phyloP scores from a whole-genome alignment of 2,329 filamentous ascomycete species.

The Coniochaeta sp. region DNA sequence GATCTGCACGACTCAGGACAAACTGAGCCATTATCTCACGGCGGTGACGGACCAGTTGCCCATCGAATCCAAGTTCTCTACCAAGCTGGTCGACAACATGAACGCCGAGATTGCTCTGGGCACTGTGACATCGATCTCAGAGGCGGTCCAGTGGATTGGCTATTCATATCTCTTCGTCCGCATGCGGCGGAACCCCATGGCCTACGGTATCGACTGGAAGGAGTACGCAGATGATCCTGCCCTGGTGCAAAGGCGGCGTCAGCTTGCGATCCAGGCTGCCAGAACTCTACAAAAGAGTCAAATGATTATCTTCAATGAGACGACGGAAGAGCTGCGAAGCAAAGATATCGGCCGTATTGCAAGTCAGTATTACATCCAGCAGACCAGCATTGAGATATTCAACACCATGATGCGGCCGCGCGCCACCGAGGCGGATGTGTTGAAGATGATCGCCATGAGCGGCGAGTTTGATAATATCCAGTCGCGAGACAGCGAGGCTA shows the following conservation, averaged over 20 bases:
- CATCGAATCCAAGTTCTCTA: constrained; percentile 93
- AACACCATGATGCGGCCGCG: constrained; percentile 86
- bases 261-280: constrained; percentile 83
- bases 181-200: constrained; percentile 85
- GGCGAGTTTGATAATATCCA: constrained; percentile 98
- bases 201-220: constrained; percentile 91
- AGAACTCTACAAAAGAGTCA: constrained; percentile 83
- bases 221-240: constrained; percentile 84
- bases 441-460: constrained; percentile 96
- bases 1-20: constrained; percentile 95
- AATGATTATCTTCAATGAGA: constrained; percentile 98
- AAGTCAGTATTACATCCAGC: constrained; percentile 92
- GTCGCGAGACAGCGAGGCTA: constrained; percentile 79
- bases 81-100: constrained; percentile 89
- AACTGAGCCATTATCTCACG: constrained; percentile 80
- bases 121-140: constrained; percentile 87
- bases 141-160: constrained; percentile 94
- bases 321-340: constrained; percentile 82
- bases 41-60: constrained; percentile 94
- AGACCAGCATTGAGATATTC: constrained; percentile 92
- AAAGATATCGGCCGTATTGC: constrained; percentile 96
- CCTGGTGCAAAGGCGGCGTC: constrained; percentile 75
- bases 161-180: constrained; percentile 97
- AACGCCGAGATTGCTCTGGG: constrained; percentile 92
- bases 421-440: constrained; percentile 81